Conservation (phyloP, 495 filamentous ascomycete species). For the Paragyromitra xinjiangensis region DNA sequence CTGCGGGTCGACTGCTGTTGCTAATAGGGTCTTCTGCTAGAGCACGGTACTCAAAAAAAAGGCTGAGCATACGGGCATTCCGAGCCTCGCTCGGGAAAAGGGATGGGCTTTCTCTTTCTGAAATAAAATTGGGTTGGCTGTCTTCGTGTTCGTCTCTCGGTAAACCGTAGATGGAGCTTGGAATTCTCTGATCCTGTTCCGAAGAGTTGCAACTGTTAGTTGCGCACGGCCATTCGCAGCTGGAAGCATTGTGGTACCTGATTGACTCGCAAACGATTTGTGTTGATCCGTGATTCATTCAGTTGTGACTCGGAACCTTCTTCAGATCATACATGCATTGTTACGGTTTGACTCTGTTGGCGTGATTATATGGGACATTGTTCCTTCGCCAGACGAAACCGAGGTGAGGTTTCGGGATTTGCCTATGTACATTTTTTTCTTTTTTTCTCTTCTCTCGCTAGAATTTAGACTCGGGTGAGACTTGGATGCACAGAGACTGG, state of each 20-base stretch:
- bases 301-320: not conserved
- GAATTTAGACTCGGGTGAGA: not conserved
- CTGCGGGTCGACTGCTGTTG: not conserved
- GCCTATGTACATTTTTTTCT: not conserved
- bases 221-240: constrained; percentile 1
- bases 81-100: not conserved
- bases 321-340: not conserved
- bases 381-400: not conserved
- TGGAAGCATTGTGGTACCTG: not conserved
- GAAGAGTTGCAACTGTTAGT: not conserved
- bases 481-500: not conserved
- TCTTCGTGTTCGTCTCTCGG: too few relatives aligned
- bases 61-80: not conserved
- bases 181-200: not conserved
- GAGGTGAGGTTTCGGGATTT: constrained; percentile 1
- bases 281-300: constrained; percentile 10
- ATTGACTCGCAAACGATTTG: not conserved
- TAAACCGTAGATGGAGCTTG: not conserved
- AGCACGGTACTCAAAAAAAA: constrained; percentile 9
- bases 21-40: not conserved
- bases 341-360: constrained; percentile 2
- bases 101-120: constrained; percentile 1
- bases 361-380: not conserved
- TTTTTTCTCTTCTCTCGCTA: constrained; percentile 2
- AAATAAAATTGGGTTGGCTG: not conserved